Evolutionary conservation across 139 green algal genomes (phyloP), one percentile per base, ranked within the genome.

Genomic region (Pleodorina starrii): DNA sequence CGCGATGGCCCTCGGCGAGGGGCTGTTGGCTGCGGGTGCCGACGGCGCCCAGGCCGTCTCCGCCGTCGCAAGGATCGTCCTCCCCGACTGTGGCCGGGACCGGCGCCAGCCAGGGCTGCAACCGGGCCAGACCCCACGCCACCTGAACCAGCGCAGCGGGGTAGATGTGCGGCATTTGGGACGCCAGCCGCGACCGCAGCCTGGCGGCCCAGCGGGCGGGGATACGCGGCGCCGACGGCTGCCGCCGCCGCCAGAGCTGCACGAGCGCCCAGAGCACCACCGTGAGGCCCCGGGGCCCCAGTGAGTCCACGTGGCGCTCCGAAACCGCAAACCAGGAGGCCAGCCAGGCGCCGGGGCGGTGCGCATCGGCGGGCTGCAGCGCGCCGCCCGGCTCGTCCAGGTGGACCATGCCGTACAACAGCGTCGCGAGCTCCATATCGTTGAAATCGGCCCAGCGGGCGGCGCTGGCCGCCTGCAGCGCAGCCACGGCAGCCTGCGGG

Each of bases 361-460:
- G 42, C 73, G 27, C 19, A 50, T 84, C 76, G 48, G 3, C 17
- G 10, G 50, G 32, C 25, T 38, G 6, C 10, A 73, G 54, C 29
- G 9, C 16, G 29, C 4, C 9, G n/a, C n/a, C n/a, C n/a, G n/a
- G n/a, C 27, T 36, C 4, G 29, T 87, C 81, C 60, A 87, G 81
- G 43, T n/a, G 43, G 10, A 66, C 63, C 81, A 87, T 87, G 81
- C 81, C 42, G 59, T 87, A 78, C 60, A 87, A 42, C n/a, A 87
- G 81, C 7, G 72, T 36, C 17, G n/a, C 81, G 0, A 77, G 60
- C 44, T 87, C 81, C 43, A 36, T 42, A 0, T 19, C 19, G n/a
- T 19, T 78, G 81, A 87, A 78, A n/a, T 11, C 60, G 17, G 6
- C 16, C 81, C 81, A 87, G 14, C 32, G 63, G 4, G 4, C 29